Conservation (phyloP, 2,329 filamentous ascomycete species). For the Shiraia sp. region DNA sequence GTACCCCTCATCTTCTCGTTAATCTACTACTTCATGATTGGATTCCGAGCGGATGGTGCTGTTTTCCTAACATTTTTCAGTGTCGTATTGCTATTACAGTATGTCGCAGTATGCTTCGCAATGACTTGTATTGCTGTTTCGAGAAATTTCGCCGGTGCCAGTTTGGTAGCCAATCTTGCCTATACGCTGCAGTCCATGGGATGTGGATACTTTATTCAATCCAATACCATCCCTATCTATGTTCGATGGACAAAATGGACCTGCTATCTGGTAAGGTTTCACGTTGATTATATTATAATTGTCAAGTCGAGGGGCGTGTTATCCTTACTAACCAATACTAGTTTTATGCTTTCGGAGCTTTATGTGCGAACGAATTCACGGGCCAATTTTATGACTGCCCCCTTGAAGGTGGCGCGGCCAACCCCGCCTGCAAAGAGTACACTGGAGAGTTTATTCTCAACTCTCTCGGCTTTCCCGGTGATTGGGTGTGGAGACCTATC, state of each 20-base stretch:
- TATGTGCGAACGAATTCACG: slow-evolving; percentile 73
- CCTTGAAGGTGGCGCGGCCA: slow-evolving; percentile 60
- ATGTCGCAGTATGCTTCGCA: slow-evolving; percentile 73
- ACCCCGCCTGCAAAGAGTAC: slow-evolving; percentile 70
- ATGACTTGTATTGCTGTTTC: slow-evolving; percentile 68
- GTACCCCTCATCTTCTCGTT: slow-evolving; percentile 72
- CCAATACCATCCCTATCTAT: slow-evolving; percentile 73
- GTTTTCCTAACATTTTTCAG: slow-evolving; percentile 75
- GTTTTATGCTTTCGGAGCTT: slow-evolving; percentile 73
- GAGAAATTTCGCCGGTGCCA: slow-evolving; percentile 70
- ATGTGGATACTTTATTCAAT: slow-evolving; percentile 77
- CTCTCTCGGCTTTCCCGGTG: slow-evolving; percentile 66
- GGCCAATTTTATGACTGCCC: slow-evolving; percentile 76
- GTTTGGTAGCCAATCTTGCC: slow-evolving; percentile 70
- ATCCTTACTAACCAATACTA: slow-evolving; percentile 30
- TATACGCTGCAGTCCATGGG: slow-evolving; percentile 76
- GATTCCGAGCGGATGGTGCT: slow-evolving; percentile 64
- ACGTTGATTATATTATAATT: no score
- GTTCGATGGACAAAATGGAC: slow-evolving; percentile 77
- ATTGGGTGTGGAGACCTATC: slow-evolving; percentile 71
- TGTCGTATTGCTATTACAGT: slow-evolving; percentile 70
- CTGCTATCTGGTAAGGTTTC: slow-evolving; percentile 57
- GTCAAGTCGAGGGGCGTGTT: no score
- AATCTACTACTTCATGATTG: slow-evolving; percentile 79
- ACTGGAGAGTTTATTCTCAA: slow-evolving; percentile 71